A percentile compares a stretch with the other conserved stretches of the same genome.
Evolutionary conservation across 768 basidiomycete genomes (phyloP).

Genomic region (Pleurotus sapidus): DNA sequence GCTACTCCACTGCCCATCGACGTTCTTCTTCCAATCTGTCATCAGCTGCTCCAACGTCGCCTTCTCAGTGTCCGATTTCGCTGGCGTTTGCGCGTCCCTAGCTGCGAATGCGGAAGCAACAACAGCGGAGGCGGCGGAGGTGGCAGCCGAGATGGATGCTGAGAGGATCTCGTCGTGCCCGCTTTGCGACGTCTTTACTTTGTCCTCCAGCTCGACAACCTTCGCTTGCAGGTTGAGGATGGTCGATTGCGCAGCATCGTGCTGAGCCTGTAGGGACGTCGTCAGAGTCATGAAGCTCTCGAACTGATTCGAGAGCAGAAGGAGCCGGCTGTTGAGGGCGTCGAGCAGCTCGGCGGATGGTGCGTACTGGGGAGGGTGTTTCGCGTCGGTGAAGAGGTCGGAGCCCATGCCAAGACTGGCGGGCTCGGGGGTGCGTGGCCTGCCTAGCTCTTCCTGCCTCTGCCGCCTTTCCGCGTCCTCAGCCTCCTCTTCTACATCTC

Average conservation of each 20-base stretch:
- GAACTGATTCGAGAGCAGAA: conserved; percentile 67
- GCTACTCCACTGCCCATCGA: conserved; percentile 76
- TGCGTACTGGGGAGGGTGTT: conserved; percentile 21
- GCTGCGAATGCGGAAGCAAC: background rate
- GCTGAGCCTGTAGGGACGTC: conserved; percentile 71
- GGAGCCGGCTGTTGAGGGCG: conserved; percentile 62
- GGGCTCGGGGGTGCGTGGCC: conserved; percentile 83
- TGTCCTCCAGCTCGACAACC: conserved; percentile 56
- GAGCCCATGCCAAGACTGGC: conserved; percentile 48
- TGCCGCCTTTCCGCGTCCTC: conserved; percentile 44
- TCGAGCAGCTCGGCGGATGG: conserved; percentile 34
- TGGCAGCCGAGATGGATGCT: conserved; percentile 9
- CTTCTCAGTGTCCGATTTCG: conserved; percentile 24
- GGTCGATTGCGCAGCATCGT: conserved; percentile 68
- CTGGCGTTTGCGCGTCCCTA: conserved; percentile 6
- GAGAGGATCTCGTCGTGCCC: background rate
- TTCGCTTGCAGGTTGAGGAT: conserved; percentile 71
- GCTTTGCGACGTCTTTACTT: conserved; percentile 44
- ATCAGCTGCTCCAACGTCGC: conserved; percentile 55
- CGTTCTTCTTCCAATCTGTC: conserved; percentile 71
- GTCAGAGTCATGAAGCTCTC: conserved; percentile 74
- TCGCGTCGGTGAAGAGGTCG: conserved; percentile 28
- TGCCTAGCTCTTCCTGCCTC: conserved; percentile 55
- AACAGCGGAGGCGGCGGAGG: conserved; percentile 1
- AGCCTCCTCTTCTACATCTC: conserved; percentile 43